A percentile compares a stretch with the other conserved stretches of the same genome.
These are phyloP conservation scores for Monilinia polystroma DNA, from an alignment of 2,329 filamentous ascomycete genomes.

Conservation along the genomic window DNA sequence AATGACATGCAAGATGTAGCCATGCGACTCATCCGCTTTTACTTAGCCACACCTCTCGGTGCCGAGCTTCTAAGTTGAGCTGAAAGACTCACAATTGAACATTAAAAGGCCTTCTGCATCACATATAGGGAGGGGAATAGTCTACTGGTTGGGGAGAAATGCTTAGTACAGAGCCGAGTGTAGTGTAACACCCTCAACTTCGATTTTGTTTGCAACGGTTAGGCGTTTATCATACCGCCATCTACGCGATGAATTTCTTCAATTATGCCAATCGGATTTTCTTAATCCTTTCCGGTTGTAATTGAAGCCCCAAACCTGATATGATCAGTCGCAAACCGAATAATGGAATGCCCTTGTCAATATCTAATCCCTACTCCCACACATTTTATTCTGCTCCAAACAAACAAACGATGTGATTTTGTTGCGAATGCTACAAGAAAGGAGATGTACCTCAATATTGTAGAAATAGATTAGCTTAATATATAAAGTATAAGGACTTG, in stretches of 20 bases:
- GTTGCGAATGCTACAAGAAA: no score
- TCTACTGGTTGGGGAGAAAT: neutral
- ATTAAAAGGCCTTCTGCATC: neutral
- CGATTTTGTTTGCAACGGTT: neutral
- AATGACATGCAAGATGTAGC: no score
- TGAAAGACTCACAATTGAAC: neutral
- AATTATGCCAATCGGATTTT: neutral
- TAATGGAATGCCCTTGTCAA: neutral
- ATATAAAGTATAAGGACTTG: neutral
- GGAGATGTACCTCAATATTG: neutral
- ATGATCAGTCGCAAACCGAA: neutral
- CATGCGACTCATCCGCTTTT: neutral
- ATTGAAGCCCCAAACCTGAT: neutral
- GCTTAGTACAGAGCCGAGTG: neutral
- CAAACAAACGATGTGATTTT: neutral
- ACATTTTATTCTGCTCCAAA: neutral
- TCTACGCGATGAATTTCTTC: neutral
- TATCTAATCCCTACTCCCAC: neutral
- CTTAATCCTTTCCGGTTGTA: neutral
- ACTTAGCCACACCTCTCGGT: neutral
- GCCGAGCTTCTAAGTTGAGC: neutral
- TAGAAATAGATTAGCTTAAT: neutral
- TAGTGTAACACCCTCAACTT: neutral
- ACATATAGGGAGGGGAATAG: neutral
- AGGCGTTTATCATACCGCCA: neutral